These are phyloP conservation scores for Rhodosorus marinus DNA, from an alignment of 23 red algal species.

Conservation along the genomic window DNA sequence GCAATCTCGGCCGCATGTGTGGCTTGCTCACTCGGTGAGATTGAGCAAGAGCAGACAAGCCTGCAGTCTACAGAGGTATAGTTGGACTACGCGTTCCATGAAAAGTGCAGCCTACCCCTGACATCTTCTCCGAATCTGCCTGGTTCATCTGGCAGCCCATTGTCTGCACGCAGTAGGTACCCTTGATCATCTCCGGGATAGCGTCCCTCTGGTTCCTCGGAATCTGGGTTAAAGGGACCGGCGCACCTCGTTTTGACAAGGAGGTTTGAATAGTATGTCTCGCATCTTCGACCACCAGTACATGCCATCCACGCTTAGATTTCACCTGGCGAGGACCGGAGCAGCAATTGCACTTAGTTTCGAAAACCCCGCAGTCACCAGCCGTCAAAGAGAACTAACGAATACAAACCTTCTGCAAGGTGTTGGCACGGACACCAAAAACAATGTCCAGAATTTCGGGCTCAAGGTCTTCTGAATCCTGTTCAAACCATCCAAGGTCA, in stretches of 20 bases:
- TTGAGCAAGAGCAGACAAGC: no score
- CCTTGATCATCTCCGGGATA: background rate
- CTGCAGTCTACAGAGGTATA: no score
- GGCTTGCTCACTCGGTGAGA: no score
- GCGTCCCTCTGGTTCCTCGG: background rate
- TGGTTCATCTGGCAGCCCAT: conserved; percentile 94
- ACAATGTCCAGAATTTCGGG: no score
- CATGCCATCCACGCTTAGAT: conserved; percentile 16
- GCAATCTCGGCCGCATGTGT: no score
- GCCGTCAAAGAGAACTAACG: no score
- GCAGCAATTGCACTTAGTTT: conserved; percentile 6
- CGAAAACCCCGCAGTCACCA: no score
- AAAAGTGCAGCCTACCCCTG: no score
- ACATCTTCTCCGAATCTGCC: conserved; percentile 86
- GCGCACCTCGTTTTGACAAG: background rate
- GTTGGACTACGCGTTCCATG: no score
- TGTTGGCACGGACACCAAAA: no score
- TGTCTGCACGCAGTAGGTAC: conserved; percentile 54
- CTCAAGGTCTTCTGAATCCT: conserved; percentile 27
- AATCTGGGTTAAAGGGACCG: background rate
- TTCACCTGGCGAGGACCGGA: conserved; percentile 5
- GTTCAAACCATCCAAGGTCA: conserved; percentile 9
- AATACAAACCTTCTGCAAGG: no score
- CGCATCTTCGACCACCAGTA: background rate
- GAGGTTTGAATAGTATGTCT: background rate